Percentiles rank a stretch among this genome's conserved stretches.
These are phyloP conservation scores for Marvania coccoides DNA, from an alignment of 139 green algal species.

Conservation along the genomic window DNA sequence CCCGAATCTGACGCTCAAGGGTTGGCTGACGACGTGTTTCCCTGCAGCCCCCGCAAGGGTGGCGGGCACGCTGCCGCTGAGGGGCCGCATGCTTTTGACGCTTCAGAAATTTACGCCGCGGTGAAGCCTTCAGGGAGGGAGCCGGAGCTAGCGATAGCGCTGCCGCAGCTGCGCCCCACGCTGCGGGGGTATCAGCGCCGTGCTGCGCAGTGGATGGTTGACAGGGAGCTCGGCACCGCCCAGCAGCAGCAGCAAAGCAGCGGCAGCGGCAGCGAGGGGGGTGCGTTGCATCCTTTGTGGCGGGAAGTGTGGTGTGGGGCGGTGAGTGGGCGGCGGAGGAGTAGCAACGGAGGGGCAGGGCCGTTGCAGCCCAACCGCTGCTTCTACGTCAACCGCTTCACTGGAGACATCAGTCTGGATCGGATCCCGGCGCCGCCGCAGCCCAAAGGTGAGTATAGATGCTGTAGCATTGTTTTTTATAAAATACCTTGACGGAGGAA, in stretches of 20 bases:
- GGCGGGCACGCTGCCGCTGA: not conserved
- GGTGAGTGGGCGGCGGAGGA: not conserved
- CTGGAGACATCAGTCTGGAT: constrained; percentile 13
- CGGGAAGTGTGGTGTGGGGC: constrained; percentile 13
- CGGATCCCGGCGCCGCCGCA: constrained; percentile 7
- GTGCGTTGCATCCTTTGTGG: constrained; percentile 58
- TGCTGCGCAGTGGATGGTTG: constrained; percentile 38
- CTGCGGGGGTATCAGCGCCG: constrained; percentile 76
- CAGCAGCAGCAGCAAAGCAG: not conserved
- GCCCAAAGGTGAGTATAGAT: not conserved
- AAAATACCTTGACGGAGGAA: too few species aligned
- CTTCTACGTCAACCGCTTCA: constrained; percentile 50
- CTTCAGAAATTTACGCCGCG: constrained; percentile 47
- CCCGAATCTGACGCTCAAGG: too few species aligned
- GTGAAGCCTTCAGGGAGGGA: constrained; percentile 54
- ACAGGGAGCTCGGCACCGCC: constrained; percentile 8
- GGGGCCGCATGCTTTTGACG: constrained; percentile 25
- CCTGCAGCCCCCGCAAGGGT: too few species aligned
- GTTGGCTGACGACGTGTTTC: too few species aligned
- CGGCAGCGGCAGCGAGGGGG: not conserved
- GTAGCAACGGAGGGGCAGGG: not conserved
- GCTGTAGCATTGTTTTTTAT: not conserved
- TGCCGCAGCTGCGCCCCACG: constrained; percentile 40
- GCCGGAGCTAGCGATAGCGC: constrained; percentile 21
- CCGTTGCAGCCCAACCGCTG: not conserved